Base-by-base conservation (phyloP, 2,329 filamentous ascomycete species). In the Neurospora crassa region DNA sequence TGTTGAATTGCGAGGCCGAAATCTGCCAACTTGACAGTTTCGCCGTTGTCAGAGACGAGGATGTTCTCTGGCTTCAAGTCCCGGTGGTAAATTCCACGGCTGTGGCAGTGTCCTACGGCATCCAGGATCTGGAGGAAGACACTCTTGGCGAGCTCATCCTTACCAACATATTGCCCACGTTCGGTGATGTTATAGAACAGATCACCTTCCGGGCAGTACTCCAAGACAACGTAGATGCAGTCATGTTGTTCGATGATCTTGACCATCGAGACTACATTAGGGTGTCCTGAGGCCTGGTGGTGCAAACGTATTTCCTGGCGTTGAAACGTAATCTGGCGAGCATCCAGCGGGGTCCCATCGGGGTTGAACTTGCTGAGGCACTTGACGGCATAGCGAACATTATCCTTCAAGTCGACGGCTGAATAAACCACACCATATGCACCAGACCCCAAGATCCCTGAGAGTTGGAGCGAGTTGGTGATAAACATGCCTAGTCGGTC, bases 31-130 rank as follows among this genome's bases (percentile, higher is more conserved):
- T 98, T 97, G 79, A 97, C 93, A 43, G 93, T 96, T 83, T 91
- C 89, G 75, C 95, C 95, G 74, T 90, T 86, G 83, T 97, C 91
- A 77, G 92, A 92, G 71, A 99, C 95, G 79, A 99, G 85, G 76
- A 99, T 93, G 82, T 99, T 99, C 85, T 99, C 96, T 72, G 96
- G 96, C 87, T 99, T 99, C 74, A 99, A 86, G 81, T 99, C 96
- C 82, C 96, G 88, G 82, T 99, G 96, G 86, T 97, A 99, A 80
- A 99, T 97, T 78, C 94, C 94, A 78, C 94, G 84, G 76, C 89
- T 89, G 82, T 99, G 96, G 87, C 96, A 98, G 83, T 94, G 93
- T 80, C 96, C 92, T 75, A 98, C 95, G 81, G 96, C 96, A 86
- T 97, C 92, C 87, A 99, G 83, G 78, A 99, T 93, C 82, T 99